Evolutionary conservation across 2,329 filamentous ascomycete species (phyloP), one percentile per base, ranked within the genome.

Genomic region (Cladophialophora psammophila): DNA sequence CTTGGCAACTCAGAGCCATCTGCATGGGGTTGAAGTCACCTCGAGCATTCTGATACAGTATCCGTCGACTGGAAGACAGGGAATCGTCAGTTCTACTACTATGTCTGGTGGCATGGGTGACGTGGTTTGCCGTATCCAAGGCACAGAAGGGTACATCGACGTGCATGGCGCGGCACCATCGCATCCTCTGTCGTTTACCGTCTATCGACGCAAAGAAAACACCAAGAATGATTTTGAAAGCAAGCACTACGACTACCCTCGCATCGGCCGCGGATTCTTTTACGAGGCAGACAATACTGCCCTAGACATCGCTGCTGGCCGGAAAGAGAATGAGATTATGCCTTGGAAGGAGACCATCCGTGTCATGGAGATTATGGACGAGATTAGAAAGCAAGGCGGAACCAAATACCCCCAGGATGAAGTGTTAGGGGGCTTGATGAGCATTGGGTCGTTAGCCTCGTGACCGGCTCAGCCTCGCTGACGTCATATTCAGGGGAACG

Each of bases 1-100:
- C 4, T 80, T 88, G 7, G 86, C 89, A 0, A 87, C 90, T 60
- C 70, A 75, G 73, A 71, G 54, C 18, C 73, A 73, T 40, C 55
- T 67, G 13, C 60, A 74, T 32, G 74, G 72, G 1, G 71, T 78
- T 38, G 76, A 78, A 58, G 68, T 74, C 20, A 70, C 69, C 0
- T 80, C 79, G 0, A 78, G 76, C 9, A 74, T 80, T 1, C 73
- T 84, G 1, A 72, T 84, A 0, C 76, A 77, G 2, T 83, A 82
- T 54, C 72, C 77, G 0, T 74, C 74, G 1, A 79, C 77, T 0
- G 76, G 78, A 1, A 77, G 76, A 18, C 78, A 84, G 64, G 82
- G 78, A 1, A 76, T 84, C 8, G 69, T 81, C 15, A 83, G 79
- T 0, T 80, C 78, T 1, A 78, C 80, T 5, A 76, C 77, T 7